A percentile compares a stretch with the other conserved stretches of the same genome.
phyloP scores from a whole-genome alignment of 1,284 basidiomycete genomes.

The Moesziomyces sp. region DNA sequence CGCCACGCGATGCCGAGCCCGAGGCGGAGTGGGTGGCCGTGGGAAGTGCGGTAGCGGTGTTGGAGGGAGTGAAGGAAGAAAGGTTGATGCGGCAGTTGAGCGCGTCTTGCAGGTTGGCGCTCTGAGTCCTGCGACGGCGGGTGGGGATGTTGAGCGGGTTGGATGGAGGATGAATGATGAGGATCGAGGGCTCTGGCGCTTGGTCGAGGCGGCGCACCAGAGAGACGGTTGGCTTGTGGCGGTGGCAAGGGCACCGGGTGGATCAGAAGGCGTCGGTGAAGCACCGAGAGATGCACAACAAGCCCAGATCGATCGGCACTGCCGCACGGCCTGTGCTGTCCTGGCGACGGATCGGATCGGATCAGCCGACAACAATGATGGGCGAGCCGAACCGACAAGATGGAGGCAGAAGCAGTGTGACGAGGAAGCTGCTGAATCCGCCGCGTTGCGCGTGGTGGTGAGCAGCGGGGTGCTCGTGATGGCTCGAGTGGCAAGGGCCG shows the following conservation, averaged over 20 bases:
- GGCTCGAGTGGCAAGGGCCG: no score
- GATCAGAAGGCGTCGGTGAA: not conserved
- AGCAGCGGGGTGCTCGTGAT: no score
- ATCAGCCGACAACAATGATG: no score
- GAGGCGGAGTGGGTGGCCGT: not conserved
- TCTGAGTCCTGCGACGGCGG: conserved; percentile 48
- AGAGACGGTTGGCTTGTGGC: not conserved
- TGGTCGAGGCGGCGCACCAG: conserved; percentile 34
- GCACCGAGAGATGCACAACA: not conserved
- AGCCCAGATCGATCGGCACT: no score
- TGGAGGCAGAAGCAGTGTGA: no score
- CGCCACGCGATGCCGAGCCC: not conserved
- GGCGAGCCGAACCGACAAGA: no score
- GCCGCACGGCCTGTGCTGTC: no score
- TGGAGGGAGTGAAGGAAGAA: conserved; percentile 21
- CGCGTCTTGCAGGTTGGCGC: conserved; percentile 53
- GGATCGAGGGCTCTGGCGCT: conserved; percentile 31
- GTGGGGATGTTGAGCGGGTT: conserved; percentile 49
- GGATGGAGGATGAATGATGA: conserved; percentile 46
- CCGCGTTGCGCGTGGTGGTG: no score
- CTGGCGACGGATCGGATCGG: no score
- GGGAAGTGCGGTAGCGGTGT: not conserved
- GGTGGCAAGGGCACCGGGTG: not conserved
- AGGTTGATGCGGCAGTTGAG: conserved; percentile 52
- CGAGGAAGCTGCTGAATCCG: no score